Evolutionary conservation across 1,284 basidiomycete genomes (phyloP).

Genomic region (Golubevia sp.): DNA sequence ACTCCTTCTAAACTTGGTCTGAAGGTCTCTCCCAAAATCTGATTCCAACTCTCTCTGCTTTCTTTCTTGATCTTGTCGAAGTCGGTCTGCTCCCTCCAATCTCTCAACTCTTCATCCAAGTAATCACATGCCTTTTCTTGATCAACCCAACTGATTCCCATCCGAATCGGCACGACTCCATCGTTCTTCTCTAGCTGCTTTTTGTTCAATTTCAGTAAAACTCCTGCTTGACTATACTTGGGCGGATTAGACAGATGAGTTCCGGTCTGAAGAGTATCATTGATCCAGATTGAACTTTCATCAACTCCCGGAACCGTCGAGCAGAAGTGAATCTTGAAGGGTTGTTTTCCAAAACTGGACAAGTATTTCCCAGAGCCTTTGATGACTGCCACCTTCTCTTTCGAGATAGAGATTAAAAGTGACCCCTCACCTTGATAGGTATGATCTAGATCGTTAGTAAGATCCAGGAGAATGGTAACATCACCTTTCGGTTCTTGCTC

Average conservation of each 20-base stretch:
- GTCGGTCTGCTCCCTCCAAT: neutral
- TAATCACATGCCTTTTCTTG: constrained; percentile 19
- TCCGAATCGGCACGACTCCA: constrained; percentile 10
- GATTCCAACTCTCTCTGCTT: constrained; percentile 17
- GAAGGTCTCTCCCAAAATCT: constrained; percentile 10
- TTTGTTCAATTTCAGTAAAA: too few species aligned
- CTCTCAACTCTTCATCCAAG: constrained; percentile 16
- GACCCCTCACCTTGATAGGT: constrained; percentile 6
- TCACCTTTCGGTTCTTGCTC: constrained; percentile 14
- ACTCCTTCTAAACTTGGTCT: constrained; percentile 11
- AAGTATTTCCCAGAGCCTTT: too few species aligned
- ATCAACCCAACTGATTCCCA: constrained; percentile 21
- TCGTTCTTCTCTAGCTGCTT: neutral
- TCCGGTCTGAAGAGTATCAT: too few species aligned
- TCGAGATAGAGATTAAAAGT: constrained; percentile 10
- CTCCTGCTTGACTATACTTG: too few species aligned
- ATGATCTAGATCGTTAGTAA: constrained; percentile 18
- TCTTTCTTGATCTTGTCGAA: constrained; percentile 4
- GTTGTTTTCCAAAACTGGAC: too few species aligned
- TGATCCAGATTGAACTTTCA: too few species aligned
- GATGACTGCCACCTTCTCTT: neutral
- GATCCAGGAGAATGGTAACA: constrained; percentile 17
- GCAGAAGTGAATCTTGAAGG: too few species aligned
- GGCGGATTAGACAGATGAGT: too few species aligned
- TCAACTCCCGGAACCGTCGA: too few species aligned